Conservation (phyloP, 2,329 filamentous ascomycete species). For the Metarhizium rileyi region DNA sequence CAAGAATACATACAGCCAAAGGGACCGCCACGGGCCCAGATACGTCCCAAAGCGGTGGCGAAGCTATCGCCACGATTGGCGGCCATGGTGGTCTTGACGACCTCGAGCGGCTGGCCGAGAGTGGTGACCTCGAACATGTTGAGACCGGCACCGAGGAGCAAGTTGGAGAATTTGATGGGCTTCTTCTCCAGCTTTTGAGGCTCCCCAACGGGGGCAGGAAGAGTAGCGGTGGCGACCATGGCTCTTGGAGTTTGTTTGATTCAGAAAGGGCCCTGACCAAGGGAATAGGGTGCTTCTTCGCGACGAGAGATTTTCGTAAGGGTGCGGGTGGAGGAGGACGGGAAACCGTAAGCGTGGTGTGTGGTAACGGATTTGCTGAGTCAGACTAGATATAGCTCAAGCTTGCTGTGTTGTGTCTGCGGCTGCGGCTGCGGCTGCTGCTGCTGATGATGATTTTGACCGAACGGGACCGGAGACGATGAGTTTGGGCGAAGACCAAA, state of each 20-base stretch:
- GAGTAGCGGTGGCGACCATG: slow-evolving; percentile 53
- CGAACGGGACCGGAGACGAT: not conserved
- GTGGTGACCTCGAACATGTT: slow-evolving; percentile 85
- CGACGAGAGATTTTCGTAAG: slow-evolving; percentile 26
- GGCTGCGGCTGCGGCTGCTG: not conserved
- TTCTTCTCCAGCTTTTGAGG: slow-evolving; percentile 80
- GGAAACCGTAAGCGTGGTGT: not conserved
- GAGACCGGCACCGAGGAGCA: slow-evolving; percentile 86
- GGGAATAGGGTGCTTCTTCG: slow-evolving; percentile 87
- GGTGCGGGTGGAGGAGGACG: slow-evolving; percentile 7
- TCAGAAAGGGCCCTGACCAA: slow-evolving; percentile 85
- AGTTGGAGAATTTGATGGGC: slow-evolving; percentile 98
- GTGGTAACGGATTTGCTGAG: slow-evolving; percentile 2
- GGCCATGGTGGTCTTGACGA: slow-evolving; percentile 99
- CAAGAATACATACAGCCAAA: slow-evolving; percentile 69
- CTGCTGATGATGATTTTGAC: not conserved
- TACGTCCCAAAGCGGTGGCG: slow-evolving; percentile 66
- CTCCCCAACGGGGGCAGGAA: slow-evolving; percentile 39
- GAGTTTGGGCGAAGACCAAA: not conserved
- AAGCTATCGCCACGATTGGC: slow-evolving; percentile 90
- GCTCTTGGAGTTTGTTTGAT: slow-evolving; percentile 39
- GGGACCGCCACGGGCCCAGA: slow-evolving; percentile 89
- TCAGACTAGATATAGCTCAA: slow-evolving; percentile 1
- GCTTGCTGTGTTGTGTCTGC: too few relatives aligned
- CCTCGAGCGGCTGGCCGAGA: slow-evolving; percentile 76